These are phyloP conservation scores for Fusarium falciforme DNA, from an alignment of 2,329 filamentous ascomycete species.

Conservation along the genomic window DNA sequence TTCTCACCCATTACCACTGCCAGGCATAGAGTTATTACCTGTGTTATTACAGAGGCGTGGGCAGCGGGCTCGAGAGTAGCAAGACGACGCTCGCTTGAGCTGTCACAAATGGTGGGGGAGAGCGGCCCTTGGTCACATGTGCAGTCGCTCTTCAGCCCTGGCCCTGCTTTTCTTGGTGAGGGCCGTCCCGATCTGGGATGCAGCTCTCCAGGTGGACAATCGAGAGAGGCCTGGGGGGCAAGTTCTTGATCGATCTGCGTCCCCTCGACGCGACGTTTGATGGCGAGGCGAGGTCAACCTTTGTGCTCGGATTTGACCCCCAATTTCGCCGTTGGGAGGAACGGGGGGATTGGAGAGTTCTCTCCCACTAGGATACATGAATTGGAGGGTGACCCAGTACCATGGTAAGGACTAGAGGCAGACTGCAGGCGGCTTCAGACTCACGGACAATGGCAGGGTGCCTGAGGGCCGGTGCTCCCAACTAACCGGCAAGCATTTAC, in stretches of 20 bases:
- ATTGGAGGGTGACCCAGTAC: conserved; percentile 31
- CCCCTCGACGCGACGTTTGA: conserved; percentile 11
- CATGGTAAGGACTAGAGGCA: conserved; percentile 34
- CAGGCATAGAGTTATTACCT: conserved; percentile 3
- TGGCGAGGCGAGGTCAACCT: conserved; percentile 9
- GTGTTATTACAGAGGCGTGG: conserved; percentile 3
- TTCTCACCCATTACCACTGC: conserved; percentile 5
- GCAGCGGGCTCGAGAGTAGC: conserved; percentile 11
- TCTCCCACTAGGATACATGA: conserved; percentile 13
- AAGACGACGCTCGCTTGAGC: conserved; percentile 21
- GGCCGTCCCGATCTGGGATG: conserved; percentile 32
- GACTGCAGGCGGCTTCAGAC: conserved; percentile 26
- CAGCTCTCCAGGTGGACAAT: conserved; percentile 32
- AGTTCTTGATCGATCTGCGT: conserved; percentile 19
- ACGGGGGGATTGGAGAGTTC: conserved; percentile 7
- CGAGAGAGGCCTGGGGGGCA: conserved; percentile 8
- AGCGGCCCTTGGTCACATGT: conserved; percentile 27
- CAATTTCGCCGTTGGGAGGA: conserved; percentile 1
- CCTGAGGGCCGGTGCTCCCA: conserved; percentile 1
- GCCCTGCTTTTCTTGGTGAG: conserved; percentile 23
- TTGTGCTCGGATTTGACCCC: conserved; percentile 7
- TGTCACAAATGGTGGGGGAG: conserved; percentile 38
- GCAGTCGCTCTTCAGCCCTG: conserved; percentile 24
- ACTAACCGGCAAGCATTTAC: neutral
- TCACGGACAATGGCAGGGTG: conserved; percentile 24